Conservation (phyloP, 768 basidiomycete genomes). For the Boletus subparvulus region DNA sequence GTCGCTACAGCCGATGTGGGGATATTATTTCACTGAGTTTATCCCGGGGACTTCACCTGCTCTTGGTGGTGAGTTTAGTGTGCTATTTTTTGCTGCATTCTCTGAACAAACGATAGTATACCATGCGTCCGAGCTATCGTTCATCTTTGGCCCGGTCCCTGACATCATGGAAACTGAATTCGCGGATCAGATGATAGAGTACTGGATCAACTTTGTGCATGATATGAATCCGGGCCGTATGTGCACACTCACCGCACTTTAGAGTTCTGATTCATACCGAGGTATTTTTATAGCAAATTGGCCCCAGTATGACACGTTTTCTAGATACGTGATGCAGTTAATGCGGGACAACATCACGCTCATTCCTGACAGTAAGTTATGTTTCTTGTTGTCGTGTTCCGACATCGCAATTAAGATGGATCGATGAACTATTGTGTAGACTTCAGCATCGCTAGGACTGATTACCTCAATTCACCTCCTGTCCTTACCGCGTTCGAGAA, state of each 20-base stretch:
- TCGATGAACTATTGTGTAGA: neutral
- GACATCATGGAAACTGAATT: slow-evolving; percentile 44
- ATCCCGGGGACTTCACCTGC: slow-evolving; percentile 51
- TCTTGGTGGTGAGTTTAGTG: slow-evolving; percentile 43
- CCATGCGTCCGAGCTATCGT: slow-evolving; percentile 12
- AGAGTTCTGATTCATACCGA: neutral
- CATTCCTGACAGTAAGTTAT: slow-evolving; percentile 48
- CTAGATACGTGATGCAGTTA: slow-evolving; percentile 47
- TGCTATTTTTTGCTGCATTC: neutral
- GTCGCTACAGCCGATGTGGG: slow-evolving; percentile 47
- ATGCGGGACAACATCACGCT: slow-evolving; percentile 51
- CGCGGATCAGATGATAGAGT: slow-evolving; percentile 48
- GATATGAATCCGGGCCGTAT: slow-evolving; percentile 56
- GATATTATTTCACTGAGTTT: slow-evolving; percentile 56
- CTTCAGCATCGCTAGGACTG: slow-evolving; percentile 10
- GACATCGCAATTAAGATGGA: neutral
- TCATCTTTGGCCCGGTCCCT: slow-evolving; percentile 41
- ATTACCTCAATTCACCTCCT: slow-evolving; percentile 15
- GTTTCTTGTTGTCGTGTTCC: neutral
- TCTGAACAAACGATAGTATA: slow-evolving; percentile 11
- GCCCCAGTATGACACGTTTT: slow-evolving; percentile 41
- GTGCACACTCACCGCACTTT: slow-evolving; percentile 15
- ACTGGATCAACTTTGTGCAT: slow-evolving; percentile 56
- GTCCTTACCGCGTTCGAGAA: slow-evolving; percentile 19
- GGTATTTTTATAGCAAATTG: slow-evolving; percentile 29